Base-by-base conservation (phyloP, 345 rosid species). In the Noccaea caerulescens region DNA sequence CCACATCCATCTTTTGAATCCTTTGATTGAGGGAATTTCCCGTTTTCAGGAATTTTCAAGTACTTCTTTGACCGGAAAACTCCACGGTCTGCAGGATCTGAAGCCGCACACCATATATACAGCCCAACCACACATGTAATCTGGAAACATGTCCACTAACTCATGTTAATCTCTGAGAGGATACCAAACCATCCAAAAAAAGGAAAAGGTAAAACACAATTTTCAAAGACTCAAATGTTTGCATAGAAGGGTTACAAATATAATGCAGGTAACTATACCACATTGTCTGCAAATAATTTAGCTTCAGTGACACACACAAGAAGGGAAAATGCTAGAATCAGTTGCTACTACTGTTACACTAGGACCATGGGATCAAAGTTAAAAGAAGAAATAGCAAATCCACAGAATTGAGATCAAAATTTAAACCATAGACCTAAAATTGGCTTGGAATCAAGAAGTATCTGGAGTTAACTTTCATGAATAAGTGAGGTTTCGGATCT, bases 11-110 rank as follows among this genome's bases (percentile, higher is more conserved):
- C 79, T 81, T 94, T 89, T 43, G 83, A 46, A 61, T 72, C 86
- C 65, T 86, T 85, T 62, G 71, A 75, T 7, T 52, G 80, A 71
- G 75, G 59, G 54, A 52, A 72, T 56, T 94, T 89, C 42, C 62
- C 83, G 56, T 73, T 72, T 52, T 83, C 84, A 23, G 82, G 86
- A 77, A 85, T 68, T 13, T 84, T 81, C 52, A 94, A 83, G 76
- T 91, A 89, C 81, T 94, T 91, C 71, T 87, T 88, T 10, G 92
- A 91, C 72, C 76, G 81, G 53, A 87, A 88, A 68, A 88, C 92
- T 69, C 92, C 95, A 4, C 82, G 76, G 63, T 88, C 95, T n/a
- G 91, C 95, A 69, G 91, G 97, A 82, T 91, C 92, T n/a, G 97
- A 83, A 8, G 91, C 92, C 7, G 94, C 95, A 73, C 91, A 88